Evolutionary conservation across 192 early-diverging fungal species (phyloP), one percentile per base, ranked within the genome.

Genomic region (Oehlia diaphana): DNA sequence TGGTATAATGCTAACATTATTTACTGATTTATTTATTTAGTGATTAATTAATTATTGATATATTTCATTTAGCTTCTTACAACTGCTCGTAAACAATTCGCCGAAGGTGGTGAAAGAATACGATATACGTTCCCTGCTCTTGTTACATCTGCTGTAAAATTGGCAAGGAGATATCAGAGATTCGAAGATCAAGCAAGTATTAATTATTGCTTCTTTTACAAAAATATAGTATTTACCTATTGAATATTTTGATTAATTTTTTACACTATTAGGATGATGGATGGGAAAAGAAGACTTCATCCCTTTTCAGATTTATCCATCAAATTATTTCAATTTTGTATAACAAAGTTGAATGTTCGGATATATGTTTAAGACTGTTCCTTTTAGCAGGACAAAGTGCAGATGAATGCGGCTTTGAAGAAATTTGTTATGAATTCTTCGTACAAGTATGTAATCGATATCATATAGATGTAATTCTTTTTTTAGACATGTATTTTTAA

Each of bases 341-440:
- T 53, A 87, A 90, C 78, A 90, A 91, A 82, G 87, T 85, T 39
- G 91, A 91, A 50, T 87, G 81, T 72, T 82, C 88, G 16, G 90
- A 89, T 37, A 84, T 87, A 44, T 87, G 89, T n/a, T 82, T 99
- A 73, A 91, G 94, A 49, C 82, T 98, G 78, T 97, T 93, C 81
- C 84, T 99, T 79, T 82, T 95, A 80, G 93, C 94, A 3, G 98
- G 96, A 0, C 91, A 95, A 76, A 90, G 91, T 21, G 96, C 97
- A 13, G 92, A 96, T 74, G 94, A 96, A 82, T 88, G 90, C 19
- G 91, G 94, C 8, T 91, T 95, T 81, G 97, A 98, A 81, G 97
- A 99, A 77, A 88, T 96, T n/a, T 91, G 92, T 12, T 99, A 99
- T 84, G 98, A 99, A 84, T 97, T 98, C 85, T 92, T 99, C 84